Conservation (phyloP, 176 grass and related monocot species). For the Otatea glauca region DNA sequence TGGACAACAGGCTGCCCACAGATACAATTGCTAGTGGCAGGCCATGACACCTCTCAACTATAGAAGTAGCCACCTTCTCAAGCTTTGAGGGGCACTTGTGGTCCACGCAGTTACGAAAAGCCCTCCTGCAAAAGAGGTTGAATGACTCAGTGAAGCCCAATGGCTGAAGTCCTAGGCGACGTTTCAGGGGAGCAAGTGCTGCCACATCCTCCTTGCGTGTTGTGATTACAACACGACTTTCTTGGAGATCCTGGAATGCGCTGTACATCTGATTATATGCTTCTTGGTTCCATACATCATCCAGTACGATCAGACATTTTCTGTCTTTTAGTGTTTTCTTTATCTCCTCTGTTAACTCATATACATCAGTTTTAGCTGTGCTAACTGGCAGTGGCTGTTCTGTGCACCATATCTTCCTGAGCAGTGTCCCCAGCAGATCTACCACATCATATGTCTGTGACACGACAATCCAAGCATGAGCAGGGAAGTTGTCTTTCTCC, state of each 20-base stretch:
- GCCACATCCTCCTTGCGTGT: background rate
- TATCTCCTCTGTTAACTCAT: conserved; percentile 27
- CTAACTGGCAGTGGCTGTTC: background rate
- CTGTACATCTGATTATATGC: conserved; percentile 34
- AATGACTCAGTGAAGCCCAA: too few relatives aligned
- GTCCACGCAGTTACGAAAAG: too few relatives aligned
- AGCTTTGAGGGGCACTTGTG: too few relatives aligned
- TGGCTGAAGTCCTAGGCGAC: too few relatives aligned
- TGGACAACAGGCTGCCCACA: conserved; percentile 47
- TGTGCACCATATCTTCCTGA: background rate
- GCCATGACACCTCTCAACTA: too few relatives aligned
- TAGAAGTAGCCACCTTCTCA: too few relatives aligned
- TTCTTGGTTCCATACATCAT: conserved; percentile 60
- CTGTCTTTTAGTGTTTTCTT: conserved; percentile 11
- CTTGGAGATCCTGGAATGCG: background rate
- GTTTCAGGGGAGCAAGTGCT: background rate
- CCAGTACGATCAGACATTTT: conserved; percentile 55
- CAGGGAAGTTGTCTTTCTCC: background rate
- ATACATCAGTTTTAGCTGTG: too few relatives aligned
- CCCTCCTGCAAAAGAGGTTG: too few relatives aligned
- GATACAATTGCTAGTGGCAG: too few relatives aligned
- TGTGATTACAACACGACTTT: background rate
- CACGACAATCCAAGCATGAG: background rate
- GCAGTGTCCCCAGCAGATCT: background rate
- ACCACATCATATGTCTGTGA: background rate